Percentiles rank a stretch among this genome's conserved stretches.
phyloP scores from a whole-genome alignment of 2,329 filamentous ascomycete species.

The Leptographium lundbergii region DNA sequence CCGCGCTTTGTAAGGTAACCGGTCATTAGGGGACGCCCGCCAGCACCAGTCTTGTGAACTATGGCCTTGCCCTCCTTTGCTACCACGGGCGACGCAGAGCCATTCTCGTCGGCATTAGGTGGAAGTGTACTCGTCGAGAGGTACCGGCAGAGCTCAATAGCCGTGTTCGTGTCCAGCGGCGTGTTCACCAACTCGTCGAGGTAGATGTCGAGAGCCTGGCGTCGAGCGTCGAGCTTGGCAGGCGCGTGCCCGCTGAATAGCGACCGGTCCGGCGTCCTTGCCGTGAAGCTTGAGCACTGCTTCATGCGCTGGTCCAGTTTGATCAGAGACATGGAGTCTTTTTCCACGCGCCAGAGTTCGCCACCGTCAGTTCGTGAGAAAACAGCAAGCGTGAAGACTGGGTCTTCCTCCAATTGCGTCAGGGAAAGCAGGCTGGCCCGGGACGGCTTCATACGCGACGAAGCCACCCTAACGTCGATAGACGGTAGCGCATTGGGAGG shows the following conservation, averaged over 20 bases:
- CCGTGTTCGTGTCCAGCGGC: slow-evolving; percentile 62
- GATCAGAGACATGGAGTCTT: slow-evolving; percentile 71
- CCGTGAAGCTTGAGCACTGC: slow-evolving; percentile 57
- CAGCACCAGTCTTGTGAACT: slow-evolving; percentile 37
- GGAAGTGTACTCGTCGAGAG: slow-evolving; percentile 57
- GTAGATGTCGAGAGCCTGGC: slow-evolving; percentile 69
- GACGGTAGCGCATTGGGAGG: slow-evolving; percentile 81
- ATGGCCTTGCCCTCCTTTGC: slow-evolving; percentile 17
- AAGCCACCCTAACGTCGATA: slow-evolving; percentile 76
- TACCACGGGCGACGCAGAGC: slow-evolving; percentile 20
- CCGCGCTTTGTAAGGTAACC: slow-evolving; percentile 94
- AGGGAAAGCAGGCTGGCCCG: slow-evolving; percentile 71
- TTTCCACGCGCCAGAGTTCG: slow-evolving; percentile 91
- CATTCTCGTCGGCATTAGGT: slow-evolving; percentile 46
- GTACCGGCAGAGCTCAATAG: slow-evolving; percentile 75
- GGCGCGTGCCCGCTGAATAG: slow-evolving; percentile 89
- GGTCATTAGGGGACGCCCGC: slow-evolving; percentile 60
- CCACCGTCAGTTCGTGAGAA: slow-evolving; percentile 61
- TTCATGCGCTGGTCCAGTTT: slow-evolving; percentile 73
- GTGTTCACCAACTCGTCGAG: slow-evolving; percentile 78
- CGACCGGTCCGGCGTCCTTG: slow-evolving; percentile 68
- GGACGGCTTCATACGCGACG: slow-evolving; percentile 88
- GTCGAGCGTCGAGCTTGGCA: slow-evolving; percentile 80
- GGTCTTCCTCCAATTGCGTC: slow-evolving; percentile 76
- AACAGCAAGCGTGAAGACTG: slow-evolving; percentile 83